A percentile compares a stretch with the other conserved stretches of the same genome.
phyloP scores from a whole-genome alignment of 352 stramenopile species.

The Globisporangium middletonii region DNA sequence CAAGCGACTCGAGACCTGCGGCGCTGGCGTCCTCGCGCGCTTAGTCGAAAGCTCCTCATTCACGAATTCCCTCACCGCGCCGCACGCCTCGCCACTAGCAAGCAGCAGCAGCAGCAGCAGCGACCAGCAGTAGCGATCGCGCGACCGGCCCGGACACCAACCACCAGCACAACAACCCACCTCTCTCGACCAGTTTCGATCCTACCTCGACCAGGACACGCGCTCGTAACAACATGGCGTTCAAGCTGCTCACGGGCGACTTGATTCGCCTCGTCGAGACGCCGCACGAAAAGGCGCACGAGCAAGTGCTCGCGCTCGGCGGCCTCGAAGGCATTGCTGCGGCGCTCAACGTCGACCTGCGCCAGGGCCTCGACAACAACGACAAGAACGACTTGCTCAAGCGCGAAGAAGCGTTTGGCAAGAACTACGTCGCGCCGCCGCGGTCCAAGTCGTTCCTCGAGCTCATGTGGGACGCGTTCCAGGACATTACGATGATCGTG shows the following conservation, averaged over 20 bases:
- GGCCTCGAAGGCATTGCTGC: constrained; percentile 43
- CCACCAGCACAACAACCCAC: background rate
- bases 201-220: background rate
- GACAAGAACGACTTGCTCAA: constrained; percentile 25
- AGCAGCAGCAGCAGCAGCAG: background rate
- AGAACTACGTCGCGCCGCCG: constrained; percentile 56
- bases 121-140: background rate
- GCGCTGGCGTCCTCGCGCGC: constrained; percentile 7
- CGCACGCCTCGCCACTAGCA: constrained; percentile 1
- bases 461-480: constrained; percentile 87
- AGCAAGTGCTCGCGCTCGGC: constrained; percentile 33
- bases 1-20: too few relatives aligned
- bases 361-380: constrained; percentile 41
- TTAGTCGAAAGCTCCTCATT: constrained; percentile 22
- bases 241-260: constrained; percentile 47
- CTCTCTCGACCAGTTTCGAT: too few relatives aligned
- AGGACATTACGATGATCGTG: constrained; percentile 89
- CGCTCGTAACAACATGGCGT: constrained; percentile 13
- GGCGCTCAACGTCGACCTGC: constrained; percentile 34
- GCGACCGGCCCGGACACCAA: background rate
- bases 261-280: constrained; percentile 65
- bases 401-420: constrained; percentile 47
- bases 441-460: constrained; percentile 52
- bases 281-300: constrained; percentile 42
- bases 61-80: constrained; percentile 6